Evolutionary conservation across 306 rosid species (phyloP), one percentile per base, ranked within the genome.

Genomic region (Gynostemma pentaphyllum): DNA sequence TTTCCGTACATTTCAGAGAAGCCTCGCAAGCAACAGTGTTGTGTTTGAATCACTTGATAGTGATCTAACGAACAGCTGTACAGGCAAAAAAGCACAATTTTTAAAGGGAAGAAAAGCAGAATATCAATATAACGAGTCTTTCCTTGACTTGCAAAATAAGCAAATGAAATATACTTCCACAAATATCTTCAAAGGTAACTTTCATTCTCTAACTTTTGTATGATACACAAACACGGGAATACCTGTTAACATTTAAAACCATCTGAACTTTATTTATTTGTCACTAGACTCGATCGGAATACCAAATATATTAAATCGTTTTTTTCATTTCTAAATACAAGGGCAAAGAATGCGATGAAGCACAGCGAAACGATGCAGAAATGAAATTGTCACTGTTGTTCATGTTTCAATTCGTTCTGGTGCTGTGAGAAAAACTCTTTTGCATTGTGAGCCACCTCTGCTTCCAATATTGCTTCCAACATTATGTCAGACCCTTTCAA

Each of bases 381-480:
- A 34, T 30, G 46, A 59, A 37, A 19, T 36, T 59, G 11, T 36
- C 30, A 21, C 21, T 2, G 18, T 36, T 59, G 11, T 63, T 63
- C 68, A 22, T 27, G 41, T 28, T 63, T 63, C 40, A 69, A 64
- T 74, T 85, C 83, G 64, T 70, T 88, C 73, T 82, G 80, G 50
- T 87, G 92, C 45, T 74, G 81, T 15, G 89, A 84, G 79, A 88
- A 82, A 83, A 88, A 88, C 45, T 88, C 84, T 77, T 92, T 88
- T 68, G 96, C 94, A 2, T 67, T 88, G 62, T 46, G 85, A 53
- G 96, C 95, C 44, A 91, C 89, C 70, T 88, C 95, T 75, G 98
- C 87, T 83, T 87, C 96, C 74, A 88, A 44, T 36, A 85, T 66
- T 40, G 96, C 98, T 80, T 88, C 96, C 68, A 82, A 78, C 48